phyloP scores from a whole-genome alignment of 2,329 filamentous ascomycete species.

The Phialocephala sp. region DNA sequence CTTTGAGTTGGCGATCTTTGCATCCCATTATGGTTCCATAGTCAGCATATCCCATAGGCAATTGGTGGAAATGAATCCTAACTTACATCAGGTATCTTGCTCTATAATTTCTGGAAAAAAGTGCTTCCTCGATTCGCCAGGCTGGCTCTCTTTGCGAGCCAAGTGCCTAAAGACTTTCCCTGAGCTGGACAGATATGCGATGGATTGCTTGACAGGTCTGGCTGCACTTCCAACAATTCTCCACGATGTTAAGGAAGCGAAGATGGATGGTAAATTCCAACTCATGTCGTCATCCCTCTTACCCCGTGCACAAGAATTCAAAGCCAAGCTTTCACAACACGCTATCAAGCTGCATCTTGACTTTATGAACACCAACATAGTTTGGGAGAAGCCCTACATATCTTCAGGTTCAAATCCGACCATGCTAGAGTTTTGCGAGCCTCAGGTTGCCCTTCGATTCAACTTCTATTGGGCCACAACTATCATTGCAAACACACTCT shows the following conservation, averaged over 20 bases:
- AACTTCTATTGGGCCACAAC: conserved; percentile 2
- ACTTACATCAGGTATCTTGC: background rate
- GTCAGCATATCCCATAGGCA: background rate
- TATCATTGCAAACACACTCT: background rate
- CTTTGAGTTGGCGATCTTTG: conserved; percentile 10
- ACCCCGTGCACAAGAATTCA: background rate
- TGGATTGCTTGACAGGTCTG: background rate
- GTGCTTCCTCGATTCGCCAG: background rate
- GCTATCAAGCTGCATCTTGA: background rate
- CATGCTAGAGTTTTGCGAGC: background rate
- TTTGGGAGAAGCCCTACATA: background rate
- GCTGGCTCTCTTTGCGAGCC: background rate
- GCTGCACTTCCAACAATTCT: background rate
- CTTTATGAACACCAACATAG: background rate
- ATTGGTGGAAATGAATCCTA: background rate
- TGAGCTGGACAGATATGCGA: background rate
- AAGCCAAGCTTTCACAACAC: background rate
- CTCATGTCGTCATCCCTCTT: background rate
- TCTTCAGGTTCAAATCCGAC: background rate
- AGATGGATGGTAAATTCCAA: background rate
- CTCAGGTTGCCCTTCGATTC: background rate
- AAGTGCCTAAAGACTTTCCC: background rate
- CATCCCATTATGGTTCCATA: conserved; percentile 1
- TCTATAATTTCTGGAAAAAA: background rate
- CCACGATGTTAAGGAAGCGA: background rate